Conservation (phyloP, 2,329 filamentous ascomycete species). For the Botrytis medusae region DNA sequence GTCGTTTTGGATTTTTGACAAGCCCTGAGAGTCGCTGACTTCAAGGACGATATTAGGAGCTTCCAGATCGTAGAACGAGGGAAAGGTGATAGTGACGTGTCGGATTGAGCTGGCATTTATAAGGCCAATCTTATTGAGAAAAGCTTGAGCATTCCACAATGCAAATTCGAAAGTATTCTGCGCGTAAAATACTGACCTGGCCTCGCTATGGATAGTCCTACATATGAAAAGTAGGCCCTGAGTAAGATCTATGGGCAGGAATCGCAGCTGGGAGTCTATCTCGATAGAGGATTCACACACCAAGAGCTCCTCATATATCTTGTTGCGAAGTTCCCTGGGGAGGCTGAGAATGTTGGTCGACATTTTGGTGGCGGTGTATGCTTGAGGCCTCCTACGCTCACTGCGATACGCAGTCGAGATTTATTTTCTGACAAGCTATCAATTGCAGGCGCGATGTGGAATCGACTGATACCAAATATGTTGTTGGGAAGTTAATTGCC, state of each 20-base stretch:
- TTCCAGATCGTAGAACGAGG: conserved; percentile 24
- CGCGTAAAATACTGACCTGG: conserved; percentile 31
- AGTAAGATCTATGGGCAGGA: conserved; percentile 6
- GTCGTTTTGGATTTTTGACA: conserved; percentile 28
- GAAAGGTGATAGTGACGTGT: conserved; percentile 27
- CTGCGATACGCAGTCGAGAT: not conserved
- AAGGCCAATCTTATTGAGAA: conserved; percentile 30
- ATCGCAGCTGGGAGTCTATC: not conserved
- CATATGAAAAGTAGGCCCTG: conserved; percentile 27
- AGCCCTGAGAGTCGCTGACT: conserved; percentile 18
- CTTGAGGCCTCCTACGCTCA: not conserved
- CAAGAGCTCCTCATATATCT: conserved; percentile 16
- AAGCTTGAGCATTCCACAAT: conserved; percentile 17
- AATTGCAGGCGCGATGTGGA: not conserved
- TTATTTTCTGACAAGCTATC: not conserved
- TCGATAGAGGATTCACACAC: not conserved
- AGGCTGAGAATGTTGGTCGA: conserved; percentile 20
- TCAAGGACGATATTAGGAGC: conserved; percentile 21
- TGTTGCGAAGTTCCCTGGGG: conserved; percentile 21
- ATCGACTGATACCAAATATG: not conserved
- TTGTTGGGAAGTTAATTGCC: not conserved
- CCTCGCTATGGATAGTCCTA: conserved; percentile 31
- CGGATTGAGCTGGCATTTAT: conserved; percentile 30
- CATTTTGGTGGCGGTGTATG: not conserved
- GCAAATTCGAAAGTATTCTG: conserved; percentile 32